Base-by-base conservation (phyloP, 345 rosid species). In the Hypericum perforatum region DNA sequence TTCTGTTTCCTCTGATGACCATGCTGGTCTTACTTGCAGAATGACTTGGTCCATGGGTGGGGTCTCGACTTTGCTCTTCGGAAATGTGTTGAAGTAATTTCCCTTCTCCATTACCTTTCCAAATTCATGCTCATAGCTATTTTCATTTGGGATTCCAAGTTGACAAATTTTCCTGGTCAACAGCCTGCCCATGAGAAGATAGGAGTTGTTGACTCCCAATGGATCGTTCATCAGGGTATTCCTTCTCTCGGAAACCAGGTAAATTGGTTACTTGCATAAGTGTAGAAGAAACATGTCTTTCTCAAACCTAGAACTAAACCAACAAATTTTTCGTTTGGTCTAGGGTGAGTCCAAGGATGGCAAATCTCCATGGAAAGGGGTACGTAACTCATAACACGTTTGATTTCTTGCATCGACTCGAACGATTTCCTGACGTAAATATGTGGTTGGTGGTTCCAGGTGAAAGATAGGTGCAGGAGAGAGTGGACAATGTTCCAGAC, bases 11-110 rank as follows among this genome's bases (percentile, higher is more conserved):
- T n/a, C 44, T 61, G 11, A 50, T 52, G 41, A 48, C 49, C n/a
- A 14, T 60, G 12, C 54, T 8, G 51, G 32, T 22, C 32, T 22
- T 22, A 50, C 54, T 69, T 56, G 59, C 82, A 94, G 99, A 94
- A 94, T 72, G 99, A 94, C 72, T 79, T 94, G 71, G 89, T 94
- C 46, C 99, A 94, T 37, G 97, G 99, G 37, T 94, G 99, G 99
- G 97, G 99, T n/a, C 95, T 94, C 22, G 99, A 94, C 68, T 89
- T 94, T 63, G 83, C 99, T 54, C 85, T 94, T 36, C 70, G 95
- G 69, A 89, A 71, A 73, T 89, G 99, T 63, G 86, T 78, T 8
- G 92, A 89, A 89, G 99, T 82, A 52, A 37, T 22, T 22, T 22
- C 32, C 32, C 32, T 22, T 22, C 32, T 55, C 41, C 40, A 11